phyloP scores from a whole-genome alignment of 495 filamentous ascomycete genomes.

The Penicillium riverlandense region DNA sequence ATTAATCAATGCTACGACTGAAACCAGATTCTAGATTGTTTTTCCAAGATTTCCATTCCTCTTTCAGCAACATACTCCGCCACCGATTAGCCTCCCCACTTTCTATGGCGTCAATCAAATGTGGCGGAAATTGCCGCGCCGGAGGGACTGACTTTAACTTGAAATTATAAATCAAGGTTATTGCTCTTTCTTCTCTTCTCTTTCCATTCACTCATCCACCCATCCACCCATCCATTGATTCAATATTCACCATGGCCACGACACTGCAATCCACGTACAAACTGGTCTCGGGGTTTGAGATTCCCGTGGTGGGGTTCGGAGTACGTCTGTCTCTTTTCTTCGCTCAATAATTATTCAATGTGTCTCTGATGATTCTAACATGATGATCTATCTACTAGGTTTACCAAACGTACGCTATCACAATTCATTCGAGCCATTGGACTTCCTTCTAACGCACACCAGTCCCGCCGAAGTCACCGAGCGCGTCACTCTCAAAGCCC shows the following conservation, averaged over 20 bases:
- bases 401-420: constrained; percentile 58
- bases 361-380: neutral
- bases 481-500: constrained; percentile 51
- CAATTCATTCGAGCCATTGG: neutral
- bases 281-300: constrained; percentile 70
- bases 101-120: too few species aligned
- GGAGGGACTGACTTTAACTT: too few species aligned
- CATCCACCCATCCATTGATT: too few species aligned
- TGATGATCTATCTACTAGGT: constrained; percentile 38
- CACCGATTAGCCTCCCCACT: too few species aligned
- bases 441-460: constrained; percentile 2
- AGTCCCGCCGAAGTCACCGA: constrained; percentile 50
- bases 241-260: constrained; percentile 42
- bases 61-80: too few species aligned
- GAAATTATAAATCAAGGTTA: too few species aligned
- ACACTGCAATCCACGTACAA: constrained; percentile 58
- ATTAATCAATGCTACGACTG: too few species aligned
- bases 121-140: too few species aligned
- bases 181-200: too few species aligned
- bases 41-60: too few species aligned
- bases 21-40: too few species aligned
- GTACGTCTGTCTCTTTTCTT: constrained; percentile 34
- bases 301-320: constrained; percentile 68
- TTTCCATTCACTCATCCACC: too few species aligned
- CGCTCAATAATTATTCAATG: neutral